Conservation (phyloP, 1,284 basidiomycete genomes). For the Fomitopsis schrenkii region DNA sequence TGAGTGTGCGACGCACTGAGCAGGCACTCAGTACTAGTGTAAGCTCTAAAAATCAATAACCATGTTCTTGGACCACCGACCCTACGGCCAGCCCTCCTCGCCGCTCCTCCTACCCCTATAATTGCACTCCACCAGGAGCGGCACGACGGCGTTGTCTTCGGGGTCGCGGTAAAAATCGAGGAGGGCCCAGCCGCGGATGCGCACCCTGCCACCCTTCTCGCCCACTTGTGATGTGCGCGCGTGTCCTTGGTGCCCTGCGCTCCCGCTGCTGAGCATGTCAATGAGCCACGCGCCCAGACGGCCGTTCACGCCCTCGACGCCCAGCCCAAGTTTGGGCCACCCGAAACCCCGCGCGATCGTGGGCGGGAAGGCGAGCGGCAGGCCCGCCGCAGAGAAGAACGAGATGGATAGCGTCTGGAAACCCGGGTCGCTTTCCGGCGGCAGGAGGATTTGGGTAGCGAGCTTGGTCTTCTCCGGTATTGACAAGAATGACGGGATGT, state of each 20-base stretch:
- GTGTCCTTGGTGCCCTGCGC: slow-evolving; percentile 6
- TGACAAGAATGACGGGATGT: slow-evolving; percentile 67
- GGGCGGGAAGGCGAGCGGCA: slow-evolving; percentile 75
- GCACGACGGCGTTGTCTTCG: slow-evolving; percentile 43
- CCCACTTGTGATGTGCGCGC: not conserved
- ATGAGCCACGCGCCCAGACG: slow-evolving; percentile 70
- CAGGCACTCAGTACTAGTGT: not conserved
- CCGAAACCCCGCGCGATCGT: slow-evolving; percentile 77
- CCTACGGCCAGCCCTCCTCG: slow-evolving; percentile 42
- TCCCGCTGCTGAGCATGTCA: slow-evolving; percentile 34
- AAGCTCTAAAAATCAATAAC: not conserved
- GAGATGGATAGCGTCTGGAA: slow-evolving; percentile 59
- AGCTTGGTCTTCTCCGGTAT: slow-evolving; percentile 75
- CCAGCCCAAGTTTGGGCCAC: slow-evolving; percentile 68
- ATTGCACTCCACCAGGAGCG: slow-evolving; percentile 74
- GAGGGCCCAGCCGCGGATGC: slow-evolving; percentile 66
- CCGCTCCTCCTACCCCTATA: slow-evolving; percentile 47
- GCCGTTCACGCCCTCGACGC: slow-evolving; percentile 81
- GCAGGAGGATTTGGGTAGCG: slow-evolving; percentile 49
- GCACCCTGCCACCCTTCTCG: slow-evolving; percentile 24
- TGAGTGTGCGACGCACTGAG: not conserved
- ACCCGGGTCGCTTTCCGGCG: slow-evolving; percentile 33
- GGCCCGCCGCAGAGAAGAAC: slow-evolving; percentile 77
- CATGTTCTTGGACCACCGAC: not conserved
- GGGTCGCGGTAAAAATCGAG: slow-evolving; percentile 70